Base-by-base conservation (phyloP, 2,329 filamentous ascomycete genomes). In the Verticillium dahliae region DNA sequence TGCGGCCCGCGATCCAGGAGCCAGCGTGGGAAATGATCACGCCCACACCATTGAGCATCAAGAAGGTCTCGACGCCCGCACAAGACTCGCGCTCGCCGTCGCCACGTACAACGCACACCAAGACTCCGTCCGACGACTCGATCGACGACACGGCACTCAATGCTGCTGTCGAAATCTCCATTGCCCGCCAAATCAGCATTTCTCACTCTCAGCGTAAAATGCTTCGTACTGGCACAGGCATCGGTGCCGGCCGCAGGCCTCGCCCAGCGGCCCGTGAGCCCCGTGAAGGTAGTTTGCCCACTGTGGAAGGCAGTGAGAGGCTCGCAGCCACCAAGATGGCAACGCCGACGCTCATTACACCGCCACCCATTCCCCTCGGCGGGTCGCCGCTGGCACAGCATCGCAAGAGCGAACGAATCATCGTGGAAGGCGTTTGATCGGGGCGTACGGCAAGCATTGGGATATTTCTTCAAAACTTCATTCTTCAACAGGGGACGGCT, bases 171-270 rank as follows among this genome's bases (percentile, higher is more conserved):
- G 83, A 89, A 71, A 79, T 88, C 56, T 89, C 86, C 1, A 89
- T 90, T 66, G 87, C 87, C 0, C 79, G 88, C 1, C 86, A 90
- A 70, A 88, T 90, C 66, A 88, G 84, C 65, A 77, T 90, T 33
- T 88, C 85, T 13, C 76, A 82, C 13, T 80, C 86, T 71, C 87
- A 89, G 71, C 78, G 83, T 18, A 80, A 82, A 68, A 74, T 88
- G 64, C 74, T 89, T 18, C 79, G 81, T n/a, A 59, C 50, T 27
- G 45, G 22, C n/a, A 37, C 15, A 7, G 18, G 15, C n/a, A 52
- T 52, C 18, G 45, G 45, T 18, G 22, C 18, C 33, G 18, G 31
- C 35, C 34, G 57, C 54, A 55, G 50, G 50, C 27, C 57, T 59
- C 15, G 39, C 45, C 11, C 68, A 61, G 33, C 69, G 67, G 62